phyloP scores from a whole-genome alignment of 768 basidiomycete species.

The Termitomyces titanicus region DNA sequence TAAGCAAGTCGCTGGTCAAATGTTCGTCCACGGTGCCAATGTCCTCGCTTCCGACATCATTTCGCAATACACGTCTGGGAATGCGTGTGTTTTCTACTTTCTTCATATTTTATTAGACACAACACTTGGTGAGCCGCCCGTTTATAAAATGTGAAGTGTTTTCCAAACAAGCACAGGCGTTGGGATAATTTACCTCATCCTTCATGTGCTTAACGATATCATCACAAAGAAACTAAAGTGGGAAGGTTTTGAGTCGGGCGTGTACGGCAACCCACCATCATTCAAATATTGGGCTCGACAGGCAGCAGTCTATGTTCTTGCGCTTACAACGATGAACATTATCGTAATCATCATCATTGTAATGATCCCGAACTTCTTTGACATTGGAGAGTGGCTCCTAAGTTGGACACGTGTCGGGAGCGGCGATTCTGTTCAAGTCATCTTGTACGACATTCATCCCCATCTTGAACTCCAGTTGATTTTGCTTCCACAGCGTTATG shows the following conservation, averaged over 20 bases:
- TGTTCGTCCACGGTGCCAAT: slow-evolving; percentile 78
- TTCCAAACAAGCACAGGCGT: slow-evolving; percentile 52
- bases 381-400: slow-evolving; percentile 83
- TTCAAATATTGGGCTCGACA: slow-evolving; percentile 71
- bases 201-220: slow-evolving; percentile 60
- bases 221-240: slow-evolving; percentile 61
- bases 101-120: slow-evolving; percentile 92
- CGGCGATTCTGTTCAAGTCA: slow-evolving; percentile 66
- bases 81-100: slow-evolving; percentile 92
- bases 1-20: slow-evolving; percentile 86
- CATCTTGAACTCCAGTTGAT: slow-evolving; percentile 6
- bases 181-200: slow-evolving; percentile 70
- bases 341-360: slow-evolving; percentile 76
- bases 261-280: slow-evolving; percentile 85
- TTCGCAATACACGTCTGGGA: slow-evolving; percentile 64
- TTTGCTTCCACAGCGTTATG: slow-evolving; percentile 59
- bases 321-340: slow-evolving; percentile 87
- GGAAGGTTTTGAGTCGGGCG: slow-evolving; percentile 80
- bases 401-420: slow-evolving; percentile 67
- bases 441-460: slow-evolving; percentile 57
- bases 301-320: slow-evolving; percentile 76
- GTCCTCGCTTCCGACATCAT: slow-evolving; percentile 76
- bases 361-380: slow-evolving; percentile 65
- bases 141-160: background rate
- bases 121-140: slow-evolving; percentile 66